Base-by-base conservation (phyloP, 805 yeast species). In the Kodamaea kakaduensis region DNA sequence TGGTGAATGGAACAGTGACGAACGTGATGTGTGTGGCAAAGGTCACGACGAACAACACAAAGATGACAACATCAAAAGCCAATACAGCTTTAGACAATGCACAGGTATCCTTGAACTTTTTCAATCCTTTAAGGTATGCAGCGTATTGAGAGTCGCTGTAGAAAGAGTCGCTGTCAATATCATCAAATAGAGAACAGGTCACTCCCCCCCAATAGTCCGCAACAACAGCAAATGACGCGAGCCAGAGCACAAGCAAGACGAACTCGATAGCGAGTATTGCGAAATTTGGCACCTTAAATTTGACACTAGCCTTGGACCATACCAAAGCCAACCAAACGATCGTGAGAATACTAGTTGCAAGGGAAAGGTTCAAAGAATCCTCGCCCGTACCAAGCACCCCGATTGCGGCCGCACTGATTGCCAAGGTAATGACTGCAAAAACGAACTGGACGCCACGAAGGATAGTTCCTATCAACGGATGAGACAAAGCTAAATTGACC, bases 191-290 rank as follows among this genome's bases (percentile, higher is more conserved):
- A 5, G 15, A 12, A 17, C 27, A 25, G 9, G 5, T 10, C 6
- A n/a, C 17, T 6, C 17, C 8, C 6, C 27, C 27, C 27, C 27
- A 25, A 17, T n/a, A 25, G 27, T 14, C 17, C 9, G 27, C 27
- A 13, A 25, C 27, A 25, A 14, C 10, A 13, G 27, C 27, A 6
- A 25, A 6, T 5, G 27, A 25, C n/a, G 17, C 6, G 17, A 25
- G 27, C 27, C 27, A 25, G 14, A 25, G 27, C 17, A 25, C 27
- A 10, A 25, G 14, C 17, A 25, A 25, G n/a, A 25, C 17, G 10
- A 25, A 6, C 27, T 25, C 27, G 12, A 8, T 9, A 14, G 6
- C 6, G 10, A 25, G 27, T 5, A 25, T 13, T 17, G n/a, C 27
- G 9, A n/a, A 6, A 25, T 8, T 17, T 6, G 27, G 15, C n/a